Evolutionary conservation across 306 rosid species (phyloP), one percentile per base, ranked within the genome.

Genomic region (Glycyrrhiza uralensis): DNA sequence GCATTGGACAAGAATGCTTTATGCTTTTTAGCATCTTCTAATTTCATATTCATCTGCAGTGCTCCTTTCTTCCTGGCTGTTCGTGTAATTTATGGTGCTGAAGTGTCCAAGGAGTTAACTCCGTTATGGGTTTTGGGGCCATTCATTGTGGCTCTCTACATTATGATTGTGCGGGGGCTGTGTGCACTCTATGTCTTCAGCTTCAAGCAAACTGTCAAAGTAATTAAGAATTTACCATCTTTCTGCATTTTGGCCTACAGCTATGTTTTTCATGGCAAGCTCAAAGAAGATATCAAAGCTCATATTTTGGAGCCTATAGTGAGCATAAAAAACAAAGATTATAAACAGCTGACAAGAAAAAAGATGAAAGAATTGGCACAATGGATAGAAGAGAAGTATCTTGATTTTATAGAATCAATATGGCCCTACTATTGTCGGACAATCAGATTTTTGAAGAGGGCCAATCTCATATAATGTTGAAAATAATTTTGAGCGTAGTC

Each of bases 41-140:
- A 79, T 81, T 76, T 10, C 44, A 61, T 66, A 45, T 74, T 63
- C 56, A 72, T 84, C 49, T 85, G 86, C 96, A 92, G 98, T 79
- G 49, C 87, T 42, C 96, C 98, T 56, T 35, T 76, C 66, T 92
- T 85, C 80, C 66, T 92, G 86, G 91, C 77, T 11, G 88, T 92
- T 57, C 82, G 88, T 75, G 57, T 76, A 36, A 33, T 71, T 32
- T 84, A 88, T 55, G 98, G 98, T 49, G 79, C 90, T 24, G 89
- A 88, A 71, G 93, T 92, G 74, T 87, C 96, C 0, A 90, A 74
- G 78, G 98, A 92, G 82, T 80, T 92, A 80, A 82, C 89, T 38
- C 98, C 98, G 26, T 76, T 92, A 49, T 92, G 98, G 98, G 68
- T 90, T 77, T 22, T 84, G 41, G 98, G 96, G 24, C 96, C 98